Evolutionary conservation across 2,329 filamentous ascomycete genomes (phyloP), one percentile per base, ranked within the genome.

Genomic region (Penicillium sp.): DNA sequence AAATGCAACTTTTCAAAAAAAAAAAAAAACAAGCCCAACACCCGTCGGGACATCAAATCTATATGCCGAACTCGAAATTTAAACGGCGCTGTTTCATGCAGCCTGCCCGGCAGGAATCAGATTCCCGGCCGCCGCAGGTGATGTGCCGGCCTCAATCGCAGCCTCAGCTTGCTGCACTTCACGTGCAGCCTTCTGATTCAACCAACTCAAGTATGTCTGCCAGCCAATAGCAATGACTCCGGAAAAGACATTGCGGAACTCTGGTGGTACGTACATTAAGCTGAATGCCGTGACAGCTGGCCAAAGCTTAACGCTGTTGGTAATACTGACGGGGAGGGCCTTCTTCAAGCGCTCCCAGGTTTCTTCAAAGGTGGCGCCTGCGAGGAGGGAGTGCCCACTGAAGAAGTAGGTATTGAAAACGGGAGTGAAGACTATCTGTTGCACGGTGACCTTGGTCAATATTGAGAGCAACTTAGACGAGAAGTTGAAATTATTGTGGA

Each of bases 261-360:
- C 86, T 46, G 91, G 79, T 25, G 87, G 85, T 4, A 97, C 78
- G 67, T 90, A 94, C n/a, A 88, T 85, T 68, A 97, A 95, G 72
- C 82, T 92, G 69, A 97, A 87, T 0, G 91, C 91, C 14, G 89
- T 95, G 15, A 96, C 88, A 0, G 85, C 85, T 0, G 92, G 93
- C 92, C 92, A 97, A 23, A 97, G 74, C 76, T 95, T 96, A 71
- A 87, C 86, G 57, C 87, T 89, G 71, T 94, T 96, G 68, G 85
- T 72, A 68, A 90, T 85, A 68, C 87, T 92, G 23, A 82, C 80
- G 0, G 92, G 91, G 0, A 96, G 88, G 0, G 92, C 92, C 55
- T 85, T 80, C 62, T 82, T 82, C 56, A 97, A 81, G 50, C 90
- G 85, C 65, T 89, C 85, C 72, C 84, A 82, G 1, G 88, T 83